Percentiles rank a stretch among this genome's conserved stretches.
These are phyloP conservation scores for Pseudoneurospora amorphoporcata DNA, from an alignment of 495 filamentous ascomycete species.

Conservation along the genomic window DNA sequence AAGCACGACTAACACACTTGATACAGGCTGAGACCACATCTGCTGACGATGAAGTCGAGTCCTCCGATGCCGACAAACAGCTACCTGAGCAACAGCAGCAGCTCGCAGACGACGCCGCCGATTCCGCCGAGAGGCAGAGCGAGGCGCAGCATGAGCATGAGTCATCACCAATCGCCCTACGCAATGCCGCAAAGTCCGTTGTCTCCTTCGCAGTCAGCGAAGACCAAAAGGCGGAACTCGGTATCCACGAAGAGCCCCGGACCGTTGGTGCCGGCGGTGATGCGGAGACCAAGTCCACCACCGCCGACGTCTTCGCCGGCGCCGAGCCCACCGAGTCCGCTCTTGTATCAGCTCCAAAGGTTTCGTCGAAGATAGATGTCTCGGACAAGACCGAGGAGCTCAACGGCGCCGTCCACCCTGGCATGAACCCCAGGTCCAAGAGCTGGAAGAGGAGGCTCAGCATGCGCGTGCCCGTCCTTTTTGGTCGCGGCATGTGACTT, in stretches of 20 bases:
- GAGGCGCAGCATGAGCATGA: slow-evolving; percentile 9
- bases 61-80: neutral
- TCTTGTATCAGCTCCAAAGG: slow-evolving; percentile 6
- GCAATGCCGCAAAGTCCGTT: slow-evolving; percentile 18
- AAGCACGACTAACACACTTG: neutral
- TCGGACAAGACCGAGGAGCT: neutral
- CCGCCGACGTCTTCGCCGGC: slow-evolving; percentile 3
- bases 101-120: slow-evolving; percentile 2
- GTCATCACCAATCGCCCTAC: slow-evolving; percentile 3
- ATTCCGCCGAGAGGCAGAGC: neutral
- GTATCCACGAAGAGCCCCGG: slow-evolving; percentile 10
- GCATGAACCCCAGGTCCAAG: slow-evolving; percentile 11
- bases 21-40: slow-evolving; percentile 3
- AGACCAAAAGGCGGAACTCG: slow-evolving; percentile 15
- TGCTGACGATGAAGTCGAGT: neutral
- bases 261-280: neutral
- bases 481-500: slow-evolving; percentile 23
- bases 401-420: slow-evolving; percentile 4
- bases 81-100: neutral
- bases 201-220: slow-evolving; percentile 16
- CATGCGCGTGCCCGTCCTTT: slow-evolving; percentile 19
- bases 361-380: neutral
- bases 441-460: slow-evolving; percentile 20
- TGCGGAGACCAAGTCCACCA: slow-evolving; percentile 1
- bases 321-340: slow-evolving; percentile 4